Evolutionary conservation across 2,329 filamentous ascomycete genomes (phyloP).

Genomic region (Neopestalotiopsis rosae): DNA sequence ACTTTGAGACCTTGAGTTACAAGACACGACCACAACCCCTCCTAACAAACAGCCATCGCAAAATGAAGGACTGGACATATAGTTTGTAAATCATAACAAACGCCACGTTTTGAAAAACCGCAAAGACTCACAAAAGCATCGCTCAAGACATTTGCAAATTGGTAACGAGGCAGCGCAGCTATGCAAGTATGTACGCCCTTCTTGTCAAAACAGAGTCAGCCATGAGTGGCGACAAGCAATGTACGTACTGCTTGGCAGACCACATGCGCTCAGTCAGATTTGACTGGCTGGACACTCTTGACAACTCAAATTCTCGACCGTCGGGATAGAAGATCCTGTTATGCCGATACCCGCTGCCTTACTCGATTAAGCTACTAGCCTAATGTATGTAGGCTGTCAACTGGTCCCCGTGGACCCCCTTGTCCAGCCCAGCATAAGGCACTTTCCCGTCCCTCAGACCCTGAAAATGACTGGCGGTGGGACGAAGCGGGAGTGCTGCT

Average conservation of each 20-base stretch:
- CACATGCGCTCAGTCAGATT: too few relatives aligned
- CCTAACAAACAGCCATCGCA: neutral
- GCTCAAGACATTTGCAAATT: neutral
- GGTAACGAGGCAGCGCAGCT: neutral
- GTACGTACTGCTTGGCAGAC: neutral
- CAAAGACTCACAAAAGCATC: neutral
- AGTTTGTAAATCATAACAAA: neutral
- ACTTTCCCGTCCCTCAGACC: neutral
- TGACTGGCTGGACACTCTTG: too few relatives aligned
- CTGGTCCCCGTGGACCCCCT: neutral
- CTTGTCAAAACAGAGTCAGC: neutral
- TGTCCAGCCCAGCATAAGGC: neutral
- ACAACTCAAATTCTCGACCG: neutral
- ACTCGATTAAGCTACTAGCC: conserved; percentile 1
- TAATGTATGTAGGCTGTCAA: neutral
- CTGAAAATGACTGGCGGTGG: neutral
- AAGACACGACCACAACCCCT: neutral
- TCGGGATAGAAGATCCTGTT: neutral
- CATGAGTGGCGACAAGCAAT: neutral
- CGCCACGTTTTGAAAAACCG: neutral
- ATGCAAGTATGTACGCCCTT: neutral
- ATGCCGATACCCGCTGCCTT: neutral
- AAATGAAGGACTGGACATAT: neutral
- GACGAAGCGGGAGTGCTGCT: neutral
- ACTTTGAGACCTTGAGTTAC: neutral